Conservation (phyloP, 768 basidiomycete genomes). For the Agrocybe pediades region DNA sequence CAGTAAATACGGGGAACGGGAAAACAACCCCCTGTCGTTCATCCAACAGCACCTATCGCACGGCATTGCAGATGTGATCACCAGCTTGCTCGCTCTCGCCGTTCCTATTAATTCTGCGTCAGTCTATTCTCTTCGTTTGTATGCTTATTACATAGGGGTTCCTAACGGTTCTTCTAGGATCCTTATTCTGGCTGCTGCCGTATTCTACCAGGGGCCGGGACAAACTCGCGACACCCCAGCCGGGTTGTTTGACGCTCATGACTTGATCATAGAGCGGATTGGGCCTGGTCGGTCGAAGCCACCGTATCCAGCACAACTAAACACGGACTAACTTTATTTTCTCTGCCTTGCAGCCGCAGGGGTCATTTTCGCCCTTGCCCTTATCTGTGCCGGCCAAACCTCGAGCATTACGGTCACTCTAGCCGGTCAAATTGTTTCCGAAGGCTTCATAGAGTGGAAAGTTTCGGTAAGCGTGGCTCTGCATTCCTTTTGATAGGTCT, state of each 20-base stretch:
- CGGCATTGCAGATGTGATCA: conserved; percentile 56
- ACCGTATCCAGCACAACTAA: background rate
- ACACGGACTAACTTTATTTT: too few relatives aligned
- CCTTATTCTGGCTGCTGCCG: conserved; percentile 70
- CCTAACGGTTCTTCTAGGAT: conserved; percentile 42
- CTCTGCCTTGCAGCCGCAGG: conserved; percentile 50
- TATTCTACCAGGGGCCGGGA: conserved; percentile 53
- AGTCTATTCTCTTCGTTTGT: conserved; percentile 10
- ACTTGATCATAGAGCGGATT: conserved; percentile 53
- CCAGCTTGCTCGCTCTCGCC: conserved; percentile 67
- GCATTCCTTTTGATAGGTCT: background rate
- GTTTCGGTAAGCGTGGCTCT: conserved; percentile 43
- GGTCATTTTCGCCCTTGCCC: conserved; percentile 71
- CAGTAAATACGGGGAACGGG: conserved; percentile 44
- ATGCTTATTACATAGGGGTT: conserved; percentile 1
- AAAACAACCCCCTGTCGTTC: conserved; percentile 49
- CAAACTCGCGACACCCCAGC: conserved; percentile 42
- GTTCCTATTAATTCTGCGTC: conserved; percentile 77
- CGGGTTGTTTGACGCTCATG: conserved; percentile 74
- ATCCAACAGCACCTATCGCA: conserved; percentile 56
- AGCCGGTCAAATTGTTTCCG: conserved; percentile 78
- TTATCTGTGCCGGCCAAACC: conserved; percentile 76
- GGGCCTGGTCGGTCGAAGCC: conserved; percentile 50
- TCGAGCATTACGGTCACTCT: conserved; percentile 79
- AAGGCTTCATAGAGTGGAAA: conserved; percentile 79